These are phyloP conservation scores for Fraxinus dipetala DNA, from an alignment of 305 asterid species.

Conservation along the genomic window DNA sequence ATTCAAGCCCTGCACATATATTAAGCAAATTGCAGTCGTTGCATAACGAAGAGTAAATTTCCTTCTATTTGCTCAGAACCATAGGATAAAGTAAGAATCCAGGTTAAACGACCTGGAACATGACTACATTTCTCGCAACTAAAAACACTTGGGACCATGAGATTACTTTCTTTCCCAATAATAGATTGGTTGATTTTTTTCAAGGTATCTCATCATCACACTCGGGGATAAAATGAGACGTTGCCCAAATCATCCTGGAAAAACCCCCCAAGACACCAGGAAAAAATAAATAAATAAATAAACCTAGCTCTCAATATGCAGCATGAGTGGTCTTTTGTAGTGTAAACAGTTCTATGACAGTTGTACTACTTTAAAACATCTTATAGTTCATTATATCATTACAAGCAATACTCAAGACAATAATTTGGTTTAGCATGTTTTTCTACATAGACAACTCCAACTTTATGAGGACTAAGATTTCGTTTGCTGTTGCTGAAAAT, in stretches of 20 bases:
- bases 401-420: background rate
- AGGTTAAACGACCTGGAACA: background rate
- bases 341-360: background rate
- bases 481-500: background rate
- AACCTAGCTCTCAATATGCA: background rate
- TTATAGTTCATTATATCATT: background rate
- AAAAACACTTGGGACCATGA: background rate
- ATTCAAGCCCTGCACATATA: slow-evolving; percentile 47
- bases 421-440: background rate
- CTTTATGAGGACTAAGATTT: background rate
- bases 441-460: background rate
- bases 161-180: background rate
- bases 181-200: background rate
- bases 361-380: background rate
- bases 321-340: background rate
- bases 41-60: background rate
- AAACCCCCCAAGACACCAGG: background rate
- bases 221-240: background rate
- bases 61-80: background rate
- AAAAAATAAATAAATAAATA: background rate
- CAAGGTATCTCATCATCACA: background rate
- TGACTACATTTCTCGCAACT: background rate
- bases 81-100: background rate
- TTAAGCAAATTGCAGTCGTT: background rate
- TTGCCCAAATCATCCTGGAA: background rate